phyloP scores from a whole-genome alignment of 305 asterid genomes.

The Fraxinus albicans region DNA sequence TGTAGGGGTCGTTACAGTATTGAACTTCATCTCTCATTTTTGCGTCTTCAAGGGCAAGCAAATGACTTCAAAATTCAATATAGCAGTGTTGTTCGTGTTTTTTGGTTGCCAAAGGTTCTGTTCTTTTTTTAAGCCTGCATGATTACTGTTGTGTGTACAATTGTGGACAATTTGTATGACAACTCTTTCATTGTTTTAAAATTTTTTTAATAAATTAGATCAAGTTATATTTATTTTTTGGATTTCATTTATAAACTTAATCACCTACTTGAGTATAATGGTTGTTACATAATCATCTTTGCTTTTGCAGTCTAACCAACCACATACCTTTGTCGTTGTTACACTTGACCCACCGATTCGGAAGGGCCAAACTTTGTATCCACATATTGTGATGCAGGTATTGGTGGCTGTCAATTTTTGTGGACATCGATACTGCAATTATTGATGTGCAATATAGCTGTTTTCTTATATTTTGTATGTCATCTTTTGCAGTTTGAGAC shows the following conservation, averaged over 20 bases:
- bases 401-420: conserved; percentile 10
- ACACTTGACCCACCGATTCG: conserved; percentile 98
- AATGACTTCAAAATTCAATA: conserved; percentile 97
- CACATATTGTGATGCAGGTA: conserved; percentile 98
- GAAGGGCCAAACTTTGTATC: conserved; percentile 97
- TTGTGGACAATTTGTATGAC: conserved; percentile 15
- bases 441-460: conserved; percentile 5
- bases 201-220: neutral
- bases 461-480: conserved; percentile 4
- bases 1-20: conserved; percentile 88
- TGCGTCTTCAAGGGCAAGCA: conserved; percentile 98
- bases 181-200: neutral
- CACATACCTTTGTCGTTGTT: conserved; percentile 87
- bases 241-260: neutral
- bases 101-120: conserved; percentile 88
- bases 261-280: conserved; percentile 8
- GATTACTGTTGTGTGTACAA: neutral
- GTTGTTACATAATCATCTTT: conserved; percentile 21
- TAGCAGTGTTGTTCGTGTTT: conserved; percentile 94
- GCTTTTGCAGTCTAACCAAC: conserved; percentile 80
- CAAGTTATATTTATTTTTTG: neutral
- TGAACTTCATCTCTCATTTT: conserved; percentile 92
- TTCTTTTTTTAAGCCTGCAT: conserved; percentile 16
- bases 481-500: conserved; percentile 75
- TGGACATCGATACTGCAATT: neutral